A percentile compares a stretch with the other conserved stretches of the same genome.
Conservation (phyloP, 441 rosid species). For the Corymbia citriodora region DNA sequence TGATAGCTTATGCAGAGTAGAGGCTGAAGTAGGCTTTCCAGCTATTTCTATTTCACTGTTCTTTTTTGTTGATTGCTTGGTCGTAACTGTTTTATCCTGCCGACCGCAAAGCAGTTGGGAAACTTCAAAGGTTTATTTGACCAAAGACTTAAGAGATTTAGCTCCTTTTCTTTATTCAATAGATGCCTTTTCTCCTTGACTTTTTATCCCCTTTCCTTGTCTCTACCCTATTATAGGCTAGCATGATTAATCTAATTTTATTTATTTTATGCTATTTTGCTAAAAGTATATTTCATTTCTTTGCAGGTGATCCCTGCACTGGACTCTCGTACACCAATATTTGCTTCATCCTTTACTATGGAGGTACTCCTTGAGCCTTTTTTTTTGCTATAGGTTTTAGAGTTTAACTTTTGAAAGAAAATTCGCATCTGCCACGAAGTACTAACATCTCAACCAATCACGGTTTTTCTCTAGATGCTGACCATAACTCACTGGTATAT, state of each 20-base stretch:
- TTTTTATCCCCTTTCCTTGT: not conserved
- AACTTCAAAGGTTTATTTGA: not conserved
- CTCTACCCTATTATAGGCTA: not conserved
- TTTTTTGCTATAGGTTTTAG: not conserved
- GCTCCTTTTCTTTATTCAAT: not conserved
- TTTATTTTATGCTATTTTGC: not conserved
- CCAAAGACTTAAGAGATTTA: not conserved
- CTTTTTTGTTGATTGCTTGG: not conserved
- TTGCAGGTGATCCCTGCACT: conserved; percentile 88
- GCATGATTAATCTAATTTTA: not conserved
- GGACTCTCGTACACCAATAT: conserved; percentile 81
- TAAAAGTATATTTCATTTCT: not conserved
- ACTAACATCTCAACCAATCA: not conserved
- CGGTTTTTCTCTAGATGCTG: not conserved
- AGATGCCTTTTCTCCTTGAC: not conserved
- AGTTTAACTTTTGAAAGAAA: not conserved
- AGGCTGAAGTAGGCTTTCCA: not conserved
- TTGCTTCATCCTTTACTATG: conserved; percentile 93
- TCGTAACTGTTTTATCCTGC: not conserved
- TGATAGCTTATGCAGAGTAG: not conserved
- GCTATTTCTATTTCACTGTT: not conserved
- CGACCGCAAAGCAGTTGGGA: not conserved
- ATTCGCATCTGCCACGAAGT: not conserved
- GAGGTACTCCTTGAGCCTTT: conserved; percentile 48
- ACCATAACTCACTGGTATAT: not conserved